phyloP scores from a whole-genome alignment of 768 basidiomycete species.

The Psilocybe azurescens region DNA sequence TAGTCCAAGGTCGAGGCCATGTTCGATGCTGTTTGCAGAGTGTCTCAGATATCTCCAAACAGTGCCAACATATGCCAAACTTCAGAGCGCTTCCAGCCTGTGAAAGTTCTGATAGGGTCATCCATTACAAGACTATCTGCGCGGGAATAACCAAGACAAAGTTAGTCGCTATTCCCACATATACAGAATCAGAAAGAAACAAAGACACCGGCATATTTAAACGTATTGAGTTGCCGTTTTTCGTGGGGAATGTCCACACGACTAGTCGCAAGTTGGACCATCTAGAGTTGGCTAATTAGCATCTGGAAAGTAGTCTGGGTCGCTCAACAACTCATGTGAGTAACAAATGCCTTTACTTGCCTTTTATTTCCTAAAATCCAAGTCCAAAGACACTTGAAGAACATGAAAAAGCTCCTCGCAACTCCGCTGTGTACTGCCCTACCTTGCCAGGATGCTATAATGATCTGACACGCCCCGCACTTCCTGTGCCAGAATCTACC shows the following conservation, averaged over 20 bases:
- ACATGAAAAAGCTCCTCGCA: not conserved
- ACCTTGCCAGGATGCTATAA: not conserved
- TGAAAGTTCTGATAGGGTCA: not conserved
- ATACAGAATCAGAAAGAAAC: not conserved
- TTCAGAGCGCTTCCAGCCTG: not conserved
- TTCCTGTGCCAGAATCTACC: not conserved
- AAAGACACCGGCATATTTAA: not conserved
- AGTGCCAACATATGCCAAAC: not conserved
- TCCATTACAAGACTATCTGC: conserved; percentile 1
- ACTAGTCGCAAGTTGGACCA: not conserved
- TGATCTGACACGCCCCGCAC: not conserved
- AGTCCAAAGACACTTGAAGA: too few species aligned
- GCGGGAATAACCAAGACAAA: conserved; percentile 1
- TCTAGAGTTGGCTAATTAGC: not conserved
- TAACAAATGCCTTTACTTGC: not conserved
- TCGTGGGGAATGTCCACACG: not conserved
- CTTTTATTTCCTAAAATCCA: too few species aligned
- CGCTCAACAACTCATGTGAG: not conserved
- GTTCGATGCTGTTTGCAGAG: not conserved
- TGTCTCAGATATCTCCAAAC: not conserved
- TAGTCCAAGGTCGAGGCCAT: not conserved
- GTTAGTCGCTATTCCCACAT: not conserved
- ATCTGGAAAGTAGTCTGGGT: not conserved
- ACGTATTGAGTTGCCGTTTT: not conserved
- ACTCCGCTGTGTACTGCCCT: not conserved